These are phyloP conservation scores for Porodaedalea pini DNA, from an alignment of 1,284 basidiomycete species.

Conservation along the genomic window DNA sequence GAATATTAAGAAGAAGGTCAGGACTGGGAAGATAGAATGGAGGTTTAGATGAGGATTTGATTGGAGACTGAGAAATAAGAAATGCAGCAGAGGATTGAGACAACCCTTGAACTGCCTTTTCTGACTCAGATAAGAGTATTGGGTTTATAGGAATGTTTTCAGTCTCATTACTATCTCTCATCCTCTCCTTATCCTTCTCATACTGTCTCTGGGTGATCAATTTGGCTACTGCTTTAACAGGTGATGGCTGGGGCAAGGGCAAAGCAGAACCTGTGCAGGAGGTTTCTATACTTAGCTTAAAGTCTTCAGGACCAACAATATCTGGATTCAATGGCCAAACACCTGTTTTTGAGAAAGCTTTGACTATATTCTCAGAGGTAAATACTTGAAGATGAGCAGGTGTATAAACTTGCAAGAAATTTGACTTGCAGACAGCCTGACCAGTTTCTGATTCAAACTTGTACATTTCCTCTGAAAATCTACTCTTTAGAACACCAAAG, in stretches of 20 bases:
- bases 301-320: not conserved
- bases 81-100: not conserved
- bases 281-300: constrained; percentile 4
- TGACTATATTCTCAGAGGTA: not conserved
- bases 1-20: not conserved
- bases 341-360: constrained; percentile 1
- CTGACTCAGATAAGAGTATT: not conserved
- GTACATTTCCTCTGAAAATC: not conserved
- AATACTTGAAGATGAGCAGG: not conserved
- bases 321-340: constrained; percentile 6
- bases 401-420: not conserved
- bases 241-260: not conserved
- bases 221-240: not conserved
- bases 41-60: not conserved
- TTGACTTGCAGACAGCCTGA: not conserved
- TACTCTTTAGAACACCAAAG: not conserved
- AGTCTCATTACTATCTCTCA: too few relatives aligned
- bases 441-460: not conserved
- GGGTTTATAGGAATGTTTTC: not conserved
- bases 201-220: not conserved
- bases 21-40: not conserved
- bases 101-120: not conserved
- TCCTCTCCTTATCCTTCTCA: not conserved
- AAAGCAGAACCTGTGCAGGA: not conserved
- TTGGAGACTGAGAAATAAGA: not conserved